Evolutionary conservation across 257 asterid genomes (phyloP).

Genomic region (Lycium ferocissimum): DNA sequence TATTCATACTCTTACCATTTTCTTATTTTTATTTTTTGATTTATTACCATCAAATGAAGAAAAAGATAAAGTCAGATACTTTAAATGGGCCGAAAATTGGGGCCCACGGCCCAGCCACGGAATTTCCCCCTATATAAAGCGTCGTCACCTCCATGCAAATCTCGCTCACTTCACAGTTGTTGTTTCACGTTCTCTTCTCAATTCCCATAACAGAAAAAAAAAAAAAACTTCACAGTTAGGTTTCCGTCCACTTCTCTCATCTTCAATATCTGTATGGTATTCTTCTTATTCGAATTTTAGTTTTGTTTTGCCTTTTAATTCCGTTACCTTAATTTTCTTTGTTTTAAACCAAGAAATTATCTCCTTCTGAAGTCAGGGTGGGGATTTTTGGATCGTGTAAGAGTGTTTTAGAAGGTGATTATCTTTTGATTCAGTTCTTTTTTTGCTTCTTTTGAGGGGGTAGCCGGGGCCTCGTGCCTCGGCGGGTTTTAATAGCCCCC

Average conservation of each 20-base stretch:
- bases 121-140: slow-evolving; percentile 54
- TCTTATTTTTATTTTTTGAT: no score
- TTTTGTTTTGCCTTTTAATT: slow-evolving; percentile 31
- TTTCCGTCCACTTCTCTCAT: slow-evolving; percentile 38
- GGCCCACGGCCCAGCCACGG: slow-evolving; percentile 35
- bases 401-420: slow-evolving; percentile 53
- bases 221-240: slow-evolving; percentile 44
- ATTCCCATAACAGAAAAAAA: background rate
- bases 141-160: slow-evolving; percentile 61
- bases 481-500: slow-evolving; percentile 99
- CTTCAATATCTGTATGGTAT: slow-evolving; percentile 68
- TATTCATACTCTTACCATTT: background rate
- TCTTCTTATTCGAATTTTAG: slow-evolving; percentile 43
- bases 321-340: background rate
- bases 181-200: slow-evolving; percentile 40
- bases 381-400: slow-evolving; percentile 67
- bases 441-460: slow-evolving; percentile 99
- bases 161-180: slow-evolving; percentile 64
- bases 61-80: background rate
- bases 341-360: slow-evolving; percentile 4
- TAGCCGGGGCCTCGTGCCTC: slow-evolving; percentile 99
- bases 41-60: background rate
- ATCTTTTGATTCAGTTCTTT: slow-evolving; percentile 67
- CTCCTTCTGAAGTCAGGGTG: slow-evolving; percentile 96
- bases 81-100: background rate